Base-by-base conservation (phyloP, 2,329 filamentous ascomycete species). In the Trichoderma asperellum region DNA sequence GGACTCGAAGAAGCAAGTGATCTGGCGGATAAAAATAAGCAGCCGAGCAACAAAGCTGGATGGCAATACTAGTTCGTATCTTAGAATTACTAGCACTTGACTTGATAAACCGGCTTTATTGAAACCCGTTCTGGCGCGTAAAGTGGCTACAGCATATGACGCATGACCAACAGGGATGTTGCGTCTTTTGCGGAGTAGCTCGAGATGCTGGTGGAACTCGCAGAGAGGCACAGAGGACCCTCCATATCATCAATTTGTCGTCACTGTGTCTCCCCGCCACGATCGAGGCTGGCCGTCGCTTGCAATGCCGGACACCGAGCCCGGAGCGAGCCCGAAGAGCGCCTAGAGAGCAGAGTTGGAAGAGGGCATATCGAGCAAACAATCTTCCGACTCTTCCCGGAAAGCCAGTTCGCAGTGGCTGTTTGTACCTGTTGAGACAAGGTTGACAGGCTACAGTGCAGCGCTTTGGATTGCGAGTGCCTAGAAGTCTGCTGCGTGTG, bases 61-160 rank as follows among this genome's bases (percentile, higher is more conserved):
- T 14, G 47, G 6, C 14, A 43, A 21, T 40, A 6, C 32, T 3
- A n/a, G 35, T n/a, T 3, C 5, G 32, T 32, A n/a, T 10, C 7
- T n/a, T n/a, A 16, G 40, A 43, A 16, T 8, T 35, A 47, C 40
- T 43, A 18, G 40, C 40, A 64, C 32, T 52, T 43, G 12, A 29
- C 18, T 18, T 52, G 55, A 59, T 24, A 67, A 67, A 37, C 64
- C 64, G 64, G 64, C 53, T 67, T 64, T 67, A 7, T 14, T 27
- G 35, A 34, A 49, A 52, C 40, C 37, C 29, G 24, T 66, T 56
- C 52, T 57, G 40, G 70, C 68, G 70, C 49, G 47, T 71, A 69
- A 71, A 71, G 70, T 71, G 70, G 70, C 34, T 61, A 70, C 68
- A 53, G 49, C 68, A 56, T 43, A 68, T 68, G 68, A 68, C 63